These are phyloP conservation scores for Aureobasidium sp. DNA, from an alignment of 2,329 filamentous ascomycete species.

Conservation along the genomic window DNA sequence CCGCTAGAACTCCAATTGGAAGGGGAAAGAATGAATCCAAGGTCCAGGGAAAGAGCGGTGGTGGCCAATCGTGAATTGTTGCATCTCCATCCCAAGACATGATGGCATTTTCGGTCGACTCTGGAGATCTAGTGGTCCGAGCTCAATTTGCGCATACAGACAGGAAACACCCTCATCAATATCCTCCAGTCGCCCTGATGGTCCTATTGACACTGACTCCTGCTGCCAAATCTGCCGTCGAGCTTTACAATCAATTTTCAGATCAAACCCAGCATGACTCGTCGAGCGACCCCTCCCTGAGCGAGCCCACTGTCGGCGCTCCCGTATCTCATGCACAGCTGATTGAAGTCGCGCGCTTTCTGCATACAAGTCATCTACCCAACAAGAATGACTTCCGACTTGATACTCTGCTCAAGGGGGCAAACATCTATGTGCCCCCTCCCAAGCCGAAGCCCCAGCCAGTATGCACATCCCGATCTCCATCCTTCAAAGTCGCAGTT, in stretches of 20 bases:
- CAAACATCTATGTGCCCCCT: conserved; percentile 68
- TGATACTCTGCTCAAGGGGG: conserved; percentile 62
- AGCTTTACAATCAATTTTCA: conserved; percentile 22
- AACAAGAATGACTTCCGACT: conserved; percentile 38
- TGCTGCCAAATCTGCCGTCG: conserved; percentile 56
- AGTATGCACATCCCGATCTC: conserved; percentile 39
- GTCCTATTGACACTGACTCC: conserved; percentile 70
- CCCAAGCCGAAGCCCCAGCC: conserved; percentile 69
- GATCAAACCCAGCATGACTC: conserved; percentile 11
- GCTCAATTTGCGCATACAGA: neutral
- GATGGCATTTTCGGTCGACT: neutral
- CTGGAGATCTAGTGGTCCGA: neutral
- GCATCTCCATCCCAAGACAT: neutral
- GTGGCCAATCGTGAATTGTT: neutral
- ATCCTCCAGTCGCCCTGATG: conserved; percentile 41
- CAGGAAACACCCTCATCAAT: neutral
- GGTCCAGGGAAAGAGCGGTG: conserved; percentile 5
- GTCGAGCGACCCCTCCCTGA: conserved; percentile 44
- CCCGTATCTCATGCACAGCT: conserved; percentile 67
- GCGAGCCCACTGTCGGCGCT: conserved; percentile 47
- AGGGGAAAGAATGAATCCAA: neutral
- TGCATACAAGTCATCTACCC: conserved; percentile 7
- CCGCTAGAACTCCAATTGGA: conserved; percentile 7
- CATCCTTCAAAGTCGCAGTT: neutral
- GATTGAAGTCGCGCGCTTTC: conserved; percentile 46